These are phyloP conservation scores for Diutina sp. DNA, from an alignment of 1,139 yeast genomes.

Conservation along the genomic window DNA sequence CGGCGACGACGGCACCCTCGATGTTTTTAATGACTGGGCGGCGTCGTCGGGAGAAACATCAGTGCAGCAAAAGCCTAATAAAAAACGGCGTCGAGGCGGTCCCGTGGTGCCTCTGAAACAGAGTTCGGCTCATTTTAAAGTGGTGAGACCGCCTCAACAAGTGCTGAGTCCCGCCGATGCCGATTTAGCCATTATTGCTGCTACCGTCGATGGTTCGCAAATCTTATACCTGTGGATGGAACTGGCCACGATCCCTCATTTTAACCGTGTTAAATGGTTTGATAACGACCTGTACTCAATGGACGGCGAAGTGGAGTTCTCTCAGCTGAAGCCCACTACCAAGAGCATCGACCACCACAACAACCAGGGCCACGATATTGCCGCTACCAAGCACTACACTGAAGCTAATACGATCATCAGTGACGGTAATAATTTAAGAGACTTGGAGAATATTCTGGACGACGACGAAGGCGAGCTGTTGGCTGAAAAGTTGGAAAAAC, in stretches of 20 bases:
- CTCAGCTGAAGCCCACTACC: conserved; percentile 25
- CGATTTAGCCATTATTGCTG: conserved; percentile 26
- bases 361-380: conserved; percentile 51
- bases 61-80: conserved; percentile 9
- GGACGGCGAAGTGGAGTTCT: conserved; percentile 15
- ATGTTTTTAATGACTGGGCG: conserved; percentile 49
- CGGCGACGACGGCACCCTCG: conserved; percentile 60
- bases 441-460: conserved; percentile 30
- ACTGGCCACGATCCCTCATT: conserved; percentile 49
- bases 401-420: conserved; percentile 58
- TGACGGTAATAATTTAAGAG: conserved; percentile 49
- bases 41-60: conserved; percentile 9
- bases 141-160: conserved; percentile 31
- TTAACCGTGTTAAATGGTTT: conserved; percentile 47
- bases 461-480: conserved; percentile 37
- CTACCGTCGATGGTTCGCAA: conserved; percentile 16
- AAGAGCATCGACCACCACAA: conserved; percentile 24
- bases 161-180: conserved; percentile 20
- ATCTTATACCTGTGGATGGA: conserved; percentile 61
- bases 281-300: conserved; percentile 16
- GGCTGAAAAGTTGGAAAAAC: conserved; percentile 45
- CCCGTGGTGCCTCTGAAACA: conserved; percentile 35
- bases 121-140: conserved; percentile 19
- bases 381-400: conserved; percentile 55
- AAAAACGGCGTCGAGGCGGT: conserved; percentile 17